These are phyloP conservation scores for Tricholoma flavovirens DNA, from an alignment of 768 basidiomycete species.

Conservation along the genomic window DNA sequence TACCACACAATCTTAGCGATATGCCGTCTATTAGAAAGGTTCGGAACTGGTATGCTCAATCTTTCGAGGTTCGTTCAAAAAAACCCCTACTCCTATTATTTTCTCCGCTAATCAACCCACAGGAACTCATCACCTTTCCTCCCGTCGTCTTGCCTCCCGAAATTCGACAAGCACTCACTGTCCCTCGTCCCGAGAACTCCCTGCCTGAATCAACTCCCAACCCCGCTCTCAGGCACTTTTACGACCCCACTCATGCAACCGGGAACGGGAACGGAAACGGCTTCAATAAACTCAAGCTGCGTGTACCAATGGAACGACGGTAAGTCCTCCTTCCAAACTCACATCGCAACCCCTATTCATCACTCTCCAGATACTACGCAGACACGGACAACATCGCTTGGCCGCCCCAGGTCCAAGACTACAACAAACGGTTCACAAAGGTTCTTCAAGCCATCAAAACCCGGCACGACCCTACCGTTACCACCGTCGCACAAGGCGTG, in stretches of 20 bases:
- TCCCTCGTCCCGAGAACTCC: conserved; percentile 35
- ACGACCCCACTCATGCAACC: not conserved
- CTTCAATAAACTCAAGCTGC: conserved; percentile 55
- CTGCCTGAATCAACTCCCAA: conserved; percentile 79
- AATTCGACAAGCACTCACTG: conserved; percentile 61
- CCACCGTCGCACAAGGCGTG: conserved; percentile 93
- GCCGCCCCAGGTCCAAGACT: conserved; percentile 92
- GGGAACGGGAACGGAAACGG: conserved; percentile 32
- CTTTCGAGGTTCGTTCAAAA: conserved; percentile 78
- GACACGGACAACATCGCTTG: conserved; percentile 63
- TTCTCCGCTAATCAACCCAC: not conserved
- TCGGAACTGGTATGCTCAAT: conserved; percentile 98
- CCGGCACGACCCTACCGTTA: conserved; percentile 95
- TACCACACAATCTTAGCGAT: conserved; percentile 84
- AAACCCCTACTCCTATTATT: not conserved
- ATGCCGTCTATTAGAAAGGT: conserved; percentile 94
- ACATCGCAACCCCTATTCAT: conserved; percentile 3
- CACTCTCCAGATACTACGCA: conserved; percentile 70
- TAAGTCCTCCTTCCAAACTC: conserved; percentile 26
- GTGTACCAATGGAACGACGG: conserved; percentile 84
- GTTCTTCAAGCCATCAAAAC: conserved; percentile 84
- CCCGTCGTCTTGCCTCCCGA: conserved; percentile 62
- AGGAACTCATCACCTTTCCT: conserved; percentile 91
- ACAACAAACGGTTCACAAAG: conserved; percentile 88
- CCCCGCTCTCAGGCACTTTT: conserved; percentile 43